Conservation (phyloP, 2,329 filamentous ascomycete species). For the Talaromyces sp. region DNA sequence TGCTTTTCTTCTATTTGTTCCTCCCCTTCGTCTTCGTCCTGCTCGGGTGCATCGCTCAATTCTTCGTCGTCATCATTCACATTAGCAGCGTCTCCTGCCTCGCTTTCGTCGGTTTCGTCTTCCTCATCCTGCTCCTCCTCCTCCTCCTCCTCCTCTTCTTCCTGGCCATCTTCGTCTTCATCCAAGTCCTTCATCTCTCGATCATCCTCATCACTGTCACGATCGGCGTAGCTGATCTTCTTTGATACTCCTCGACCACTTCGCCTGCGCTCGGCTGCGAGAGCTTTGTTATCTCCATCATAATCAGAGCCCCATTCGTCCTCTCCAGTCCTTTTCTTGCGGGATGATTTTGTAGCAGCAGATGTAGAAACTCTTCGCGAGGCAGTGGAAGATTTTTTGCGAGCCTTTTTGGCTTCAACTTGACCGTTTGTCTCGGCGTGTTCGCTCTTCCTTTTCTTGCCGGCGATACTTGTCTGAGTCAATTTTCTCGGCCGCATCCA, state of each 20-base stretch:
- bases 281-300: constrained; percentile 37
- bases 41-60: constrained; percentile 12
- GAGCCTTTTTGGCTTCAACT: constrained; percentile 30
- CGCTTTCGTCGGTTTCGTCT: constrained; percentile 9
- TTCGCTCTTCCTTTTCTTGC: constrained; percentile 44
- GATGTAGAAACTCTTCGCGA: constrained; percentile 34
- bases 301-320: constrained; percentile 42
- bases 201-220: constrained; percentile 44
- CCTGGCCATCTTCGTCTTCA: constrained; percentile 25
- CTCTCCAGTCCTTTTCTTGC: constrained; percentile 36
- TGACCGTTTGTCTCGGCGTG: constrained; percentile 27
- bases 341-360: constrained; percentile 30
- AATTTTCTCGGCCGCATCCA: constrained; percentile 58
- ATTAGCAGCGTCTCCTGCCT: constrained; percentile 7
- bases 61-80: constrained; percentile 14
- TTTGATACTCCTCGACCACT: constrained; percentile 37
- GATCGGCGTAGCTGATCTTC: constrained; percentile 43
- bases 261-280: constrained; percentile 34
- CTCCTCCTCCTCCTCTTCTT: constrained; percentile 30
- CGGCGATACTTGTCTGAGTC: constrained; percentile 25
- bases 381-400: constrained; percentile 28
- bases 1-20: not conserved
- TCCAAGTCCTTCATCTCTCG: constrained; percentile 41
- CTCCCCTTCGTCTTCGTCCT: constrained; percentile 4
- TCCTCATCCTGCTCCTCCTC: constrained; percentile 44